Percentiles rank a stretch among this genome's conserved stretches.
phyloP scores from a whole-genome alignment of 1,284 basidiomycete species.

The Tilletiaria anomala region DNA sequence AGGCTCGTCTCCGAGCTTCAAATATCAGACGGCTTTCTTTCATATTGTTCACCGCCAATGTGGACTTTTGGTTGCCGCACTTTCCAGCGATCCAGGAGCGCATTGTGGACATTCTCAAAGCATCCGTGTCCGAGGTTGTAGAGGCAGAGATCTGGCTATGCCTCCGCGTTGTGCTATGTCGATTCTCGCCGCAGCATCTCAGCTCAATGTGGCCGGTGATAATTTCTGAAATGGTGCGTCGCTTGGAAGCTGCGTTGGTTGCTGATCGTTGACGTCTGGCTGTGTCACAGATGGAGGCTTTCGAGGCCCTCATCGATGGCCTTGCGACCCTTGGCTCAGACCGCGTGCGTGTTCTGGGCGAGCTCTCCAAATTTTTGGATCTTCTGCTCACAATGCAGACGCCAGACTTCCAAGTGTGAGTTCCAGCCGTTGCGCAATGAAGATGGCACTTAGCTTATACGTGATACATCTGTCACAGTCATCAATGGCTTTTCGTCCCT shows the following conservation, averaged over 20 bases:
- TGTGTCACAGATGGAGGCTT: slow-evolving; percentile 46
- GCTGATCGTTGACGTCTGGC: not conserved
- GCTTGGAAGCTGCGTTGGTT: not conserved
- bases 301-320: slow-evolving; percentile 45
- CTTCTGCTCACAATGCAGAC: slow-evolving; percentile 78
- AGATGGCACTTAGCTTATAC: not conserved
- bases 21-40: slow-evolving; percentile 78
- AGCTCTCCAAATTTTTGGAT: slow-evolving; percentile 78
- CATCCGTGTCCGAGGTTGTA: slow-evolving; percentile 62
- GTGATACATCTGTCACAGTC: slow-evolving; percentile 45
- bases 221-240: slow-evolving; percentile 53
- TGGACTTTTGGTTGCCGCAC: slow-evolving; percentile 76
- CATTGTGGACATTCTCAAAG: slow-evolving; percentile 75
- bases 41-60: slow-evolving; percentile 66
- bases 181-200: slow-evolving; percentile 79
- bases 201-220: slow-evolving; percentile 95
- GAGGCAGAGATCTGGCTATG: slow-evolving; percentile 83
- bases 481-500: slow-evolving; percentile 98
- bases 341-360: slow-evolving; percentile 67
- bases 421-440: not conserved
- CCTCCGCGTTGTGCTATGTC: slow-evolving; percentile 74
- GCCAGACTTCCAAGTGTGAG: slow-evolving; percentile 92
- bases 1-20: slow-evolving; percentile 73
- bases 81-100: slow-evolving; percentile 90
- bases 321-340: slow-evolving; percentile 53